Evolutionary conservation across 805 yeast genomes (phyloP), one percentile per base, ranked within the genome.

Genomic region (Candida ovalis): DNA sequence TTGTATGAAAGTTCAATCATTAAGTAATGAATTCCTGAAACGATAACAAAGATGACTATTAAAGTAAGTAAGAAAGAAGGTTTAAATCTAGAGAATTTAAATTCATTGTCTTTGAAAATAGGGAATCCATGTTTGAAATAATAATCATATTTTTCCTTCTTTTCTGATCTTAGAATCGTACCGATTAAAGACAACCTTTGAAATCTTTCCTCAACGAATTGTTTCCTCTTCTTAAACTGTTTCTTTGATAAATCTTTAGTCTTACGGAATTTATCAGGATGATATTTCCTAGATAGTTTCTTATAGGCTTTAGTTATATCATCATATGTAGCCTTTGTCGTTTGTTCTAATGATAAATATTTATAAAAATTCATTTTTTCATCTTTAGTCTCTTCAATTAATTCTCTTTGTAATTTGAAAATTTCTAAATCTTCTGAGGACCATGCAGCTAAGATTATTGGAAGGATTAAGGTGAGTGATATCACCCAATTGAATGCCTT

Each of bases 101-200:
- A 80, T 45, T 80, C 88, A 19, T 81, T 75, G 15, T 82, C 88
- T 49, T 82, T 81, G 51, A 86, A 88, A 52, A 76, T 74, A 6
- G 99, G 98, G 68, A 94, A 92, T 7, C 98, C 97, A 56, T 80
- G 77, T 39, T 78, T 73, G 46, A 87, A 71, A 67, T 88, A 94
- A 65, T 81, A 90, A 66, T 94, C 98, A 65, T 94, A 94, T 7
- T 89, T 75, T 43, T 84, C 81, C 52, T 83, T 79, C 49, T 74
- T 74, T 46, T 80, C 78, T 47, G 75, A 72, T 55, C 92, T 76
- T 42, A 91, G 72, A 47, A 91, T 82, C 59, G 86, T 80, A 30
- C 90, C 84, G 21, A 88, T 86, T 24, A 82, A 66, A 30, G 94
- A 86, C 33, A 94, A 75, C 25, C 92, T 72, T 58, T 92, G 88